Conservation (phyloP, 139 green algal species). For the Asterochloris erici region DNA sequence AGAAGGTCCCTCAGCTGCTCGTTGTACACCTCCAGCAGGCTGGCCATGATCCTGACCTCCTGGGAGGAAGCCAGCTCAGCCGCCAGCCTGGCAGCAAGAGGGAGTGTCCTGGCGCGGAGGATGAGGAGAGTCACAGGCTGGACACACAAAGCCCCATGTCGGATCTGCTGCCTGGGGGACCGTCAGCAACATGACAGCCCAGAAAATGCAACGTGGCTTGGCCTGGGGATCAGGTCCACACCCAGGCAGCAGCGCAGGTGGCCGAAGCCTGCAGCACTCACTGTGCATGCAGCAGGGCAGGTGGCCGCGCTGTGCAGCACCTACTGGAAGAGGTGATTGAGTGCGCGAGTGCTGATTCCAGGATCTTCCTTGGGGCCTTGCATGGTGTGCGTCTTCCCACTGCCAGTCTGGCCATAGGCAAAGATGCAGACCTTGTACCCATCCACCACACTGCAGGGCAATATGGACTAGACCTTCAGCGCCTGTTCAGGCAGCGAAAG, state of each 20-base stretch:
- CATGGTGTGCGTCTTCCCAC: slow-evolving; percentile 20
- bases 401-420: slow-evolving; percentile 12
- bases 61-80: too few species aligned
- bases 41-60: slow-evolving; percentile 23
- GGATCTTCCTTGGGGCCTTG: slow-evolving; percentile 9
- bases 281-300: not conserved
- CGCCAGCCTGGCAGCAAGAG: too few species aligned
- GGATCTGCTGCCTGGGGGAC: too few species aligned
- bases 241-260: not conserved
- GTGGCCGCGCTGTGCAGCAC: not conserved
- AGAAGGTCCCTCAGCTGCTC: slow-evolving; percentile 72
- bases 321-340: slow-evolving; percentile 27
- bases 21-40: slow-evolving; percentile 43
- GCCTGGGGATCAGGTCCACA: too few species aligned
- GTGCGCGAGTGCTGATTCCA: slow-evolving; percentile 29
- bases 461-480: too few species aligned
- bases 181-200: too few species aligned
- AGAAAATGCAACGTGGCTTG: too few species aligned
- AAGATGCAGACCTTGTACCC: slow-evolving; percentile 35
- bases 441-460: slow-evolving; percentile 53
- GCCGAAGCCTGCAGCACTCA: not conserved
- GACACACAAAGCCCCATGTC: too few species aligned
- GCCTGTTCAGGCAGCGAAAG: too few species aligned
- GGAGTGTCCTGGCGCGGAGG: too few species aligned
- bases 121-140: too few species aligned